Conservation (phyloP, 1,284 basidiomycete genomes). For the Ganoderma leucocontextum region DNA sequence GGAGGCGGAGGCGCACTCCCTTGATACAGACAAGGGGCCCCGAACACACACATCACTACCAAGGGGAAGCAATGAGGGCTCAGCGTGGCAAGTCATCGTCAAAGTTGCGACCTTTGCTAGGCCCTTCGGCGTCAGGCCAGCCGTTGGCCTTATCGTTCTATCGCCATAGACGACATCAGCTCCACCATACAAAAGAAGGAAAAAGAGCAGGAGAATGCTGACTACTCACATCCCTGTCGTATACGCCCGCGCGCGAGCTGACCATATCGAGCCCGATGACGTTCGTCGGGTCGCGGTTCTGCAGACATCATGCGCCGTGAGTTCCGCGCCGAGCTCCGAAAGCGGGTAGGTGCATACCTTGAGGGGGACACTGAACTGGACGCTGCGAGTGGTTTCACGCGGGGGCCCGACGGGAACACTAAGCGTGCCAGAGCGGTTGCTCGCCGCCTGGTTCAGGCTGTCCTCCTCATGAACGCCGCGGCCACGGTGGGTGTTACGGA, state of each 20-base stretch:
- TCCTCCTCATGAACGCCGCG: constrained; percentile 50
- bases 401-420: constrained; percentile 13
- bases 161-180: not conserved
- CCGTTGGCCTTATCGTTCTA: constrained; percentile 12
- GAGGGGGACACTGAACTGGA: constrained; percentile 35
- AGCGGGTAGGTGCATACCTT: constrained; percentile 27
- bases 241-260: constrained; percentile 7
- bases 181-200: too few relatives aligned
- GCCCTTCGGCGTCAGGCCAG: constrained; percentile 1
- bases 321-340: not conserved
- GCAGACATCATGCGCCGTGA: not conserved
- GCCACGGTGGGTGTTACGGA: constrained; percentile 42
- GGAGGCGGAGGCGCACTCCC: not conserved
- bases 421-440: constrained; percentile 26
- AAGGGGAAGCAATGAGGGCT: not conserved
- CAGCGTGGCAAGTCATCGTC: constrained; percentile 11
- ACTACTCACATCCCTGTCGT: constrained; percentile 21
- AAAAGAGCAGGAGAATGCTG: not conserved
- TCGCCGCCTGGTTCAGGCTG: constrained; percentile 34
- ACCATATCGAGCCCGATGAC: constrained; percentile 32
- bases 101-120: constrained; percentile 11
- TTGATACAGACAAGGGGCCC: not conserved
- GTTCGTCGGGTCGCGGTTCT: constrained; percentile 25
- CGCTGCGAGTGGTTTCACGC: constrained; percentile 28
- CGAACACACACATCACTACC: not conserved